Evolutionary conservation across 768 basidiomycete genomes (phyloP), one percentile per base, ranked within the genome.

Genomic region (Xanthoconium purpureum): DNA sequence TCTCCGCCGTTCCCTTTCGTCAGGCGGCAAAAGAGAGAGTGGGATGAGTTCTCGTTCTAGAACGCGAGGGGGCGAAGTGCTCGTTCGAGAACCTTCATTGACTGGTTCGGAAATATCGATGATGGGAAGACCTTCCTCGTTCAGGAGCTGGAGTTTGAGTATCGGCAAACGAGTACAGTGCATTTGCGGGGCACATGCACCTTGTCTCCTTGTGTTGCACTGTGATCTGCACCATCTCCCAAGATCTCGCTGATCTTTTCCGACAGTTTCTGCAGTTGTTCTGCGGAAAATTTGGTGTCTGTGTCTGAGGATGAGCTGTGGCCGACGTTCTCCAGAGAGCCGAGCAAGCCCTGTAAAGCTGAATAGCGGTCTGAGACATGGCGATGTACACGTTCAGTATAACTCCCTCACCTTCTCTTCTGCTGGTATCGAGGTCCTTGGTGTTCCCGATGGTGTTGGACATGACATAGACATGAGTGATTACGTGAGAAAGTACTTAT

Each of bases 51-150:
- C 75, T 28, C 77, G 70, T 29, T 84, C 80, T 24, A 77, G 74
- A 29, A 49, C 36, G 3, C 65, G 50, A 32, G 64, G 43, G 11
- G 62, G 52, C 1, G 62, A 49, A 20, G 51, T 51, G n/a, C 62
- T 60, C 29, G 55, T 50, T 30, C 65, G 71, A 20, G 61, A 45
- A n/a, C 47, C 45, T 3, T 63, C 65, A 15, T 71, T 48, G 5
- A 79, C 63, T 40, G 83, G 83, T 64, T 92, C 90, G 32, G 78
- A 80, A 54, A 92, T 85, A 37, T 92, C 90, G 57, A 91, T 77
- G 58, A 92, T 86, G 12, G 89, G 89, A 38, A 89, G 79, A 4
- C 88, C 89, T 47, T 92, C 89, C 63, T 90, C 88, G 63, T 88
- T 88, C 39, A 87, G 62, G 50, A 86, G 75, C 89, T 91, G 57